Evolutionary conservation across 2,329 filamentous ascomycete species (phyloP), one percentile per base, ranked within the genome.

Genomic region (Cercospora brassicicola): DNA sequence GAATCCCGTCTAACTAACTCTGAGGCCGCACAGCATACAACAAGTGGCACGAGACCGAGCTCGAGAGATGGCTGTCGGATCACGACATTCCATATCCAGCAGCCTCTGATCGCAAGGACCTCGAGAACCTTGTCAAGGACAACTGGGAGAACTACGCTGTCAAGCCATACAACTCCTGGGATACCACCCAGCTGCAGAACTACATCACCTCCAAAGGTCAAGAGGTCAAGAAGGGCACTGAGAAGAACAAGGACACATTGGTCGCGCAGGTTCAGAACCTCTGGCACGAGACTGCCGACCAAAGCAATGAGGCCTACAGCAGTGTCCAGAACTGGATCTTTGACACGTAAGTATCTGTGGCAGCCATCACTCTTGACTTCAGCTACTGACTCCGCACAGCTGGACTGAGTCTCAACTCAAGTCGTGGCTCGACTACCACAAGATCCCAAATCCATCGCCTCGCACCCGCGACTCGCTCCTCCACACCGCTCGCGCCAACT

Each of bases 11-110:
- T 77, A 68, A 71, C 70, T 68, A 67, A 73, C 71, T 64, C 65
- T 53, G 65, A 76, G 73, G 69, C 70, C 74, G 73, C 55, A 59
- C 77, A 97, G 94, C 90, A 15, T 98, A 98, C 86, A 97, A 98
- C 83, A 97, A 95, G 80, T 99, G 95, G 95, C 94, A 98, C 76
- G 90, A 98, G 84, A 96, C 92, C 23, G 95, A 99, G 85, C 88
- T 99, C 31, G 94, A 99, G 84, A 89, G 94, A 76, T 99, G 95
- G 95, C 89, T 99, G 60, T 91, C 91, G 31, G 95, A 99, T 79
- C 87, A 98, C 82, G 88, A 94, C 79, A 86, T 99, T 67, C 93
- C 94, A 9, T 93, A 97, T 79, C 93, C 95, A n/a, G 90, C 88
- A 10, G 89, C 94, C 10, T 89, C 94, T 59, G 93, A 97, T 81